phyloP scores from a whole-genome alignment of 768 basidiomycete species.

The Gloeopeniophorella convolvens region DNA sequence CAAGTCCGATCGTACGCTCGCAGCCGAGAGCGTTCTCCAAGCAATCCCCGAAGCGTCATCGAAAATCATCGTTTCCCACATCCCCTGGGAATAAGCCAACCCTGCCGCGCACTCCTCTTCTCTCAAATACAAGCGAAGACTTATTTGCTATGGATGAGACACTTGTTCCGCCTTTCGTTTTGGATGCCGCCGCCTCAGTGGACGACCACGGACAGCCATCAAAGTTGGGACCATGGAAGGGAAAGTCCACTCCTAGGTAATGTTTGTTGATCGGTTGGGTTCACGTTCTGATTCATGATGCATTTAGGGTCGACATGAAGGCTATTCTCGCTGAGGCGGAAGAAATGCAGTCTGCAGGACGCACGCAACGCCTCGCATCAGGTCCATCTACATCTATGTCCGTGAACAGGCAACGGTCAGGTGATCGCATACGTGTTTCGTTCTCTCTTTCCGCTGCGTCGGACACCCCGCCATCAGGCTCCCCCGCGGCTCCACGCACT shows the following conservation, averaged over 20 bases:
- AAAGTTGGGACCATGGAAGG: constrained; percentile 29
- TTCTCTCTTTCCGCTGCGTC: constrained; percentile 14
- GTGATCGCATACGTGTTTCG: constrained; percentile 5
- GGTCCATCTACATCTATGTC: background rate
- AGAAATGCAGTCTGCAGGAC: constrained; percentile 18
- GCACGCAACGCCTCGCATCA: constrained; percentile 16
- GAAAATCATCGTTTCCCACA: constrained; percentile 24
- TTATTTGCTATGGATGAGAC: constrained; percentile 82
- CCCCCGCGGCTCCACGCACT: background rate
- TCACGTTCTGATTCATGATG: background rate
- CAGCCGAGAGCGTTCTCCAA: constrained; percentile 21
- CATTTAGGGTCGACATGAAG: constrained; percentile 70
- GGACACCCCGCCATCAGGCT: background rate
- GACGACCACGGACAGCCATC: background rate
- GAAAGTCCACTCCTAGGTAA: constrained; percentile 41
- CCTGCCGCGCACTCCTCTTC: constrained; percentile 21
- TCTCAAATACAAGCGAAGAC: constrained; percentile 45
- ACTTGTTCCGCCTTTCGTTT: constrained; percentile 26
- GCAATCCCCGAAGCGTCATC: constrained; percentile 29
- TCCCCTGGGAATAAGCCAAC: constrained; percentile 26
- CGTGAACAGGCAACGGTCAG: constrained; percentile 7
- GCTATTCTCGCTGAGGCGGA: constrained; percentile 79
- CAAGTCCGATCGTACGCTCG: constrained; percentile 42
- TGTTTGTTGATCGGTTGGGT: constrained; percentile 19
- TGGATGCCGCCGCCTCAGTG: constrained; percentile 14